These are phyloP conservation scores for Serendipita sp. DNA, from an alignment of 768 basidiomycete genomes.

Conservation along the genomic window DNA sequence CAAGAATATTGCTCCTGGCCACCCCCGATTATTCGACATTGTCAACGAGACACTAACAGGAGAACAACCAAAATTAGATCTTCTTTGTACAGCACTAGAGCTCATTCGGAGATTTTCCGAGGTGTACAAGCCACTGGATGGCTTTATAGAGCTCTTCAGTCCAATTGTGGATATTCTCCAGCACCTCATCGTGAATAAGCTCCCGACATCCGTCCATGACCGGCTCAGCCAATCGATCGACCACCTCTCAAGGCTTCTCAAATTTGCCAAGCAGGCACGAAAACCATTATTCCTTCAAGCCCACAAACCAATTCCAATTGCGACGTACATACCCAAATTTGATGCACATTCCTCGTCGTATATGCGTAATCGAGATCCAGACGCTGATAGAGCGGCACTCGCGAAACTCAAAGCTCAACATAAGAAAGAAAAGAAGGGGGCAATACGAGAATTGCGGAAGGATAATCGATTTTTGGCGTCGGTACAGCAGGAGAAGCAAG, in stretches of 20 bases:
- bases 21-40: slow-evolving; percentile 33
- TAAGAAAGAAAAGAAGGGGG: slow-evolving; percentile 94
- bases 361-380: slow-evolving; percentile 71
- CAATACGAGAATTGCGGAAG: slow-evolving; percentile 89
- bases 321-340: slow-evolving; percentile 88
- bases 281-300: slow-evolving; percentile 71
- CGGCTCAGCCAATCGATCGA: slow-evolving; percentile 28
- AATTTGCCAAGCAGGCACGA: slow-evolving; percentile 56
- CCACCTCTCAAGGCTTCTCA: slow-evolving; percentile 44
- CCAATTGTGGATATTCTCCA: slow-evolving; percentile 49
- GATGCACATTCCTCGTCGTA: slow-evolving; percentile 47
- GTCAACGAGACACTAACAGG: slow-evolving; percentile 21
- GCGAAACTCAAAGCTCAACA: slow-evolving; percentile 74
- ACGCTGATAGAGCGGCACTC: slow-evolving; percentile 76
- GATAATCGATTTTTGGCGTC: slow-evolving; percentile 85
- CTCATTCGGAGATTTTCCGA: slow-evolving; percentile 56
- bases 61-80: slow-evolving; percentile 58
- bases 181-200: slow-evolving; percentile 28
- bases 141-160: slow-evolving; percentile 71
- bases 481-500: slow-evolving; percentile 70
- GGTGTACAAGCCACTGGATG: slow-evolving; percentile 59
- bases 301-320: slow-evolving; percentile 93
- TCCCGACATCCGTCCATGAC: slow-evolving; percentile 45
- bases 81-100: slow-evolving; percentile 44
- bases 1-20: slow-evolving; percentile 24